Percentiles rank a stretch among this genome's conserved stretches.
phyloP scores from a whole-genome alignment of 169 alveolate genomes.

The Eimeria maxima region DNA sequence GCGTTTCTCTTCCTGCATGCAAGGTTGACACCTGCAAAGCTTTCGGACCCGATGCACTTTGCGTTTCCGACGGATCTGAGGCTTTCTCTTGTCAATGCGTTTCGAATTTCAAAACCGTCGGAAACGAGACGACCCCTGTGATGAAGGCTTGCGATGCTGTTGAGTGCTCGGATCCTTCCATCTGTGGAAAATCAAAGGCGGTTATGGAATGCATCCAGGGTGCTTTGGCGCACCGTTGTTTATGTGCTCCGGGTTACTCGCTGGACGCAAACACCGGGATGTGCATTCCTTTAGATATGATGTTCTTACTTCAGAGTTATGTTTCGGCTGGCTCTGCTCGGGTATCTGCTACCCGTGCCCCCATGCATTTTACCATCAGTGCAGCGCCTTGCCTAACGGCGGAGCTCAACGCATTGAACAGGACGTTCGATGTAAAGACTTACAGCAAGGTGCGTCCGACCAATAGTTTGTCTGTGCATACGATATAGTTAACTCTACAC shows the following conservation, averaged over 20 bases:
- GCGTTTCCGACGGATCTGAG: constrained; percentile 61
- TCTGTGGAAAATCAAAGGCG: constrained; percentile 24
- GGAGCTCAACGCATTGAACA: background rate
- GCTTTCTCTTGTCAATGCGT: constrained; percentile 50
- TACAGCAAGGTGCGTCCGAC: constrained; percentile 1
- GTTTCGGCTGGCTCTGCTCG: constrained; percentile 31
- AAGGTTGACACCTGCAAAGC: constrained; percentile 13
- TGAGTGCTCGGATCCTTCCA: constrained; percentile 62
- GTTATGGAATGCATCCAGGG: constrained; percentile 44
- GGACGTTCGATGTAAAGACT: constrained; percentile 17
- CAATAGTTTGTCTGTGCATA: background rate
- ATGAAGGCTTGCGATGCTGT: constrained; percentile 63
- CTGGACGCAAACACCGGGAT: background rate
- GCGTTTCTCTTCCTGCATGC: constrained; percentile 59
- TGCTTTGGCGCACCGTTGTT: constrained; percentile 16
- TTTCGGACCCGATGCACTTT: constrained; percentile 57
- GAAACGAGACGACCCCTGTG: constrained; percentile 50
- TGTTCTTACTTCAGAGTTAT: background rate
- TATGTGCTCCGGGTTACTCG: constrained; percentile 1
- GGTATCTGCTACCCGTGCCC: constrained; percentile 71
- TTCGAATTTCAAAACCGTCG: constrained; percentile 18
- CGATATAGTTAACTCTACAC: background rate
- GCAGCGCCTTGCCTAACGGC: constrained; percentile 70
- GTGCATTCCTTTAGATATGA: background rate
- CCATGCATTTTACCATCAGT: constrained; percentile 27